Evolutionary conservation across 306 rosid species (phyloP), one percentile per base, ranked within the genome.

Genomic region (Vigna hirtella): DNA sequence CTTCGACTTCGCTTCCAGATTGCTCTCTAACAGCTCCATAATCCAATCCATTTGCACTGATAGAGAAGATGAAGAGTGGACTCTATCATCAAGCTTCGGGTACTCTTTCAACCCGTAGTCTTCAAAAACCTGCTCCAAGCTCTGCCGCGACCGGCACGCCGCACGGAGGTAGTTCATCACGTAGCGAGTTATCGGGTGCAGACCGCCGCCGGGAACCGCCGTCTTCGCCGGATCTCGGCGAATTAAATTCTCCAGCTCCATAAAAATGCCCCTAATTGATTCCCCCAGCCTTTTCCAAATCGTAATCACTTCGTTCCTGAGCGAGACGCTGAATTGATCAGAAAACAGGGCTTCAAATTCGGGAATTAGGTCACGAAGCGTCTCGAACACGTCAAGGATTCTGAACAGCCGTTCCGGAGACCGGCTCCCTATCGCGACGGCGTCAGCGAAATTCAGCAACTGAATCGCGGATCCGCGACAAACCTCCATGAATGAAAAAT

Each of bases 81-180:
- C 77, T 43, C 90, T 84, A 20, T 86, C 90, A 24, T 91, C 92
- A 48, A 87, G 88, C 76, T 87, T 91, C 9, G 82, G 81, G 49
- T 85, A 84, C 0, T 84, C 90, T 24, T 81, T 85, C 45, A 88
- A 58, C 3, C 85, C 85, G 53, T 76, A 83, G 50, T 94, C 98
- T 50, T 93, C 98, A 53, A 93, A 93, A 20, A 95, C 88, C 72
- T 88, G 97, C 86, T 95, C 98, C 15, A 95, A 82, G 2, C 88
- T 85, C 56, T 73, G 91, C 49, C 93, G 79, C 2, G 98, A 91
- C 14, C 96, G 85, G 78, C 98, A 92, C 0, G 99, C 99, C 0
- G 99, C 98, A 0, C 89, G 90, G 3, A 95, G 96, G 82, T 95
- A 95, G 74, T 95, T 95, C 98, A 93, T 93, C 83, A 95, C 99